A percentile compares a stretch with the other conserved stretches of the same genome.
Conservation (phyloP, 23 red algal species). For the Gracilariopsis chorda region DNA sequence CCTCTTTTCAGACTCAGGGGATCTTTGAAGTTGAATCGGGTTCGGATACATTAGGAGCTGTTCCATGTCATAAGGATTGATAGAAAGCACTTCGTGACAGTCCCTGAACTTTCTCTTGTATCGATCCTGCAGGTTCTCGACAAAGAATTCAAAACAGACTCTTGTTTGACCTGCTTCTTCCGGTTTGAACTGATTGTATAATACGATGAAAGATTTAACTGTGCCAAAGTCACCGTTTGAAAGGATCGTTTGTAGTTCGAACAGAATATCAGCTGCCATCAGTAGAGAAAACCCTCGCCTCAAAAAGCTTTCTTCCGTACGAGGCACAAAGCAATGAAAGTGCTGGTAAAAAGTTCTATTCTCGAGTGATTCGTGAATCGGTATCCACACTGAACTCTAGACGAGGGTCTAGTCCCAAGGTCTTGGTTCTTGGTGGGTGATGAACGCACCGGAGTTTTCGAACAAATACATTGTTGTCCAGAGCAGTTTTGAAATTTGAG, state of each 20-base stretch:
- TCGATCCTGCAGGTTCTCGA: slow-evolving; percentile 1
- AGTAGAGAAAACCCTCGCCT: no score
- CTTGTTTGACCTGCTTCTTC: not conserved
- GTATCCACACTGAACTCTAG: no score
- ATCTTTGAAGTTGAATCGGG: not conserved
- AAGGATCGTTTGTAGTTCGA: not conserved
- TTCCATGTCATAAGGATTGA: not conserved
- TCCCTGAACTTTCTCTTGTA: not conserved
- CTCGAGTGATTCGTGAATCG: no score
- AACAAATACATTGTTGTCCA: no score
- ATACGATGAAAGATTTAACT: not conserved
- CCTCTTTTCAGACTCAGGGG: not conserved
- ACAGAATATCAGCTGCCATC: not conserved
- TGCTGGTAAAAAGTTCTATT: no score
- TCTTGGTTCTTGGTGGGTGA: no score
- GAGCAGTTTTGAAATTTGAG: no score
- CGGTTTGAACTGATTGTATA: not conserved
- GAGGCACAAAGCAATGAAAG: no score
- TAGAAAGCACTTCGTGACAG: not conserved
- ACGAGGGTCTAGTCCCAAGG: no score
- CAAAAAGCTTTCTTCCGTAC: no score
- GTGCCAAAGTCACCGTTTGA: slow-evolving; percentile 4
- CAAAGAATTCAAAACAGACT: not conserved
- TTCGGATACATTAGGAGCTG: not conserved
- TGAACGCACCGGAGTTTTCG: no score